phyloP scores from a whole-genome alignment of 1,284 basidiomycete species.

The Naganishia liquefaciens region DNA sequence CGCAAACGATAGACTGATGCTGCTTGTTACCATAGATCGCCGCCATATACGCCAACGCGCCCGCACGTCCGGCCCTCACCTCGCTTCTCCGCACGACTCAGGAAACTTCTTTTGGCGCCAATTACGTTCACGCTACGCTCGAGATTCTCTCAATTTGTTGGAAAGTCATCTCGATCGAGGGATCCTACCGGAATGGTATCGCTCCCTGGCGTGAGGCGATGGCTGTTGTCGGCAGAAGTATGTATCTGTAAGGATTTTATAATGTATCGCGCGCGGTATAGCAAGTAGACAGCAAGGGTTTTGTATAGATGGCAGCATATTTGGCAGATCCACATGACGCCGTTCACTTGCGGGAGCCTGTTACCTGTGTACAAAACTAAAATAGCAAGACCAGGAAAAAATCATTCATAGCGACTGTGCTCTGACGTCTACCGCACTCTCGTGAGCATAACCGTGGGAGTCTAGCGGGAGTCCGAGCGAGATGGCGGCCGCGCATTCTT shows the following conservation, averaged over 20 bases:
- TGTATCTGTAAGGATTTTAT: conserved; percentile 1
- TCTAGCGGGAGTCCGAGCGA: no score
- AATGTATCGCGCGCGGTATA: background rate
- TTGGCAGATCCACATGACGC: no score
- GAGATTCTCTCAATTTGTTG: conserved; percentile 35
- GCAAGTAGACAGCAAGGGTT: no score
- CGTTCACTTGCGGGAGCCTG: no score
- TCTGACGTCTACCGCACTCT: no score
- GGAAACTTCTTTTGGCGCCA: conserved; percentile 30
- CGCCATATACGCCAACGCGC: conserved; percentile 31
- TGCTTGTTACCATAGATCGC: conserved; percentile 16
- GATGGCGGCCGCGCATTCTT: no score
- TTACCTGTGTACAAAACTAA: no score
- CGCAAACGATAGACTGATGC: background rate
- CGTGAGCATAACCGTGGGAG: no score
- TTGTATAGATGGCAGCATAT: no score
- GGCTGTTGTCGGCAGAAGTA: conserved; percentile 14
- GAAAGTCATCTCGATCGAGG: conserved; percentile 33
- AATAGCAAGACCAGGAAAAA: no score
- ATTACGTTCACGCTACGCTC: conserved; percentile 28
- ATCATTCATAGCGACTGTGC: no score
- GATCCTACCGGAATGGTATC: conserved; percentile 35
- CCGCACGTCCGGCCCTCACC: conserved; percentile 17
- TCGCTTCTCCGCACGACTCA: conserved; percentile 27
- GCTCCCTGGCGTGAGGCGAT: conserved; percentile 37